These are phyloP conservation scores for Huiozyma naganishii DNA, from an alignment of 805 yeast species.

Conservation along the genomic window DNA sequence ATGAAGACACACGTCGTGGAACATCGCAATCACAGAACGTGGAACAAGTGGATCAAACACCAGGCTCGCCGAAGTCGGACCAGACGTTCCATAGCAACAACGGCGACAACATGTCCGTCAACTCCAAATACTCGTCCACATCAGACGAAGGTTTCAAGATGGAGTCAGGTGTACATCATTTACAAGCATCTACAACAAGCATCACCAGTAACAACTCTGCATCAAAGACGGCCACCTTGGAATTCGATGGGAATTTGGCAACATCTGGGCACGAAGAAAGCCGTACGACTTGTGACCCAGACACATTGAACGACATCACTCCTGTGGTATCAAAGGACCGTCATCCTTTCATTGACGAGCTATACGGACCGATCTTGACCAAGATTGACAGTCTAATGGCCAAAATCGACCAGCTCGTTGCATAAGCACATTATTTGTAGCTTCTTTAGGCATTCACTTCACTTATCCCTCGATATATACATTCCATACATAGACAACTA, in stretches of 20 bases:
- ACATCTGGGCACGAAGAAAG: too few relatives aligned
- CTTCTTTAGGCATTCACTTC: background rate
- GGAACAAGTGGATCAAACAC: background rate
- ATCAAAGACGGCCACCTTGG: background rate
- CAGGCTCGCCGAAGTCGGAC: background rate
- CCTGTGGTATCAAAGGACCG: slow-evolving; percentile 5
- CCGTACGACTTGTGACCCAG: too few relatives aligned
- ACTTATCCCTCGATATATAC: background rate
- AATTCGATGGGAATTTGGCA: too few relatives aligned
- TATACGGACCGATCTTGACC: slow-evolving; percentile 48
- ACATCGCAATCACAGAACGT: background rate
- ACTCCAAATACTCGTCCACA: background rate
- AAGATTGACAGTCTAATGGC: slow-evolving; percentile 31
- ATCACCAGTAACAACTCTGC: slow-evolving; percentile 12
- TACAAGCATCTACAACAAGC: slow-evolving; percentile 18
- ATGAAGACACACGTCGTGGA: slow-evolving; percentile 2
- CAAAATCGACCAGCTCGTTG: slow-evolving; percentile 16
- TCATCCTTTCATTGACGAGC: slow-evolving; percentile 39
- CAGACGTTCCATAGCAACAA: background rate
- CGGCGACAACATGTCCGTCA: background rate
- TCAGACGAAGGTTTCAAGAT: slow-evolving; percentile 3
- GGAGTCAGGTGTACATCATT: slow-evolving; percentile 1
- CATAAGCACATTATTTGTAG: background rate
- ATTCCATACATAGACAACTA: background rate
- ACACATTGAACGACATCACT: too few relatives aligned